Evolutionary conservation across 2,329 filamentous ascomycete genomes (phyloP), one percentile per base, ranked within the genome.

Genomic region (Penicillium sp.): DNA sequence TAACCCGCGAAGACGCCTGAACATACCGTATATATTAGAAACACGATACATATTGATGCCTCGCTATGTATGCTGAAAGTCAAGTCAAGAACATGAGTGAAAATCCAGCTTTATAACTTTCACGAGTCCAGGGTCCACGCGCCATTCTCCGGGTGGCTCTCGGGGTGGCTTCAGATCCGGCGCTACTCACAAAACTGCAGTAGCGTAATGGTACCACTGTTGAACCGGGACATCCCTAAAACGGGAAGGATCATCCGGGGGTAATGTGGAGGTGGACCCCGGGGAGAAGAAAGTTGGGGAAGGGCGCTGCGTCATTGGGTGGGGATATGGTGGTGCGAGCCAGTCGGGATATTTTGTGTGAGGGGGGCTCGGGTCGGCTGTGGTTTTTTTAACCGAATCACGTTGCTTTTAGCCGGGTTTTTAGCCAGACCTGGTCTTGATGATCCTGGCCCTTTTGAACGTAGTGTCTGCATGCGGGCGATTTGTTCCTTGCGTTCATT

Each of bases 1-100:
- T 10, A 21, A 1, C 5, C 3, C 3, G n/a, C 13, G 7, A 43
- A 45, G 10, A 19, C 3, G 16, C n/a, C 35, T 19, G 9, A 37
- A 57, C 52, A 44, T 53, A 69, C 67, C 69, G 60, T 83, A 83
- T 55, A 82, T 78, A 63, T 83, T 83, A 16, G 79, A 74, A 51
- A 81, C 78, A 44, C 72, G 60, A 64, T 69, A 69, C 68, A 69
- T 69, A 29, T 23, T 60, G 37, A 46, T 16, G 27, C 21, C 9
- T 10, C 39, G 19, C 39, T 23, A 21, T 21, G 19, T 42, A 11
- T 48, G 25, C 50, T 54, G 35, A 53, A 50, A 14, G 10, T 54
- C 50, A 39, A 29, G 51, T 27, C 48, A 8, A 9, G 16, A 21
- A 47, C n/a, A 25, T 21, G 52, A 45, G 48, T 50, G 46, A 57